A percentile compares a stretch with the other conserved stretches of the same genome.
Evolutionary conservation across 345 rosid species (phyloP).

Genomic region (Luvunga scandens): DNA sequence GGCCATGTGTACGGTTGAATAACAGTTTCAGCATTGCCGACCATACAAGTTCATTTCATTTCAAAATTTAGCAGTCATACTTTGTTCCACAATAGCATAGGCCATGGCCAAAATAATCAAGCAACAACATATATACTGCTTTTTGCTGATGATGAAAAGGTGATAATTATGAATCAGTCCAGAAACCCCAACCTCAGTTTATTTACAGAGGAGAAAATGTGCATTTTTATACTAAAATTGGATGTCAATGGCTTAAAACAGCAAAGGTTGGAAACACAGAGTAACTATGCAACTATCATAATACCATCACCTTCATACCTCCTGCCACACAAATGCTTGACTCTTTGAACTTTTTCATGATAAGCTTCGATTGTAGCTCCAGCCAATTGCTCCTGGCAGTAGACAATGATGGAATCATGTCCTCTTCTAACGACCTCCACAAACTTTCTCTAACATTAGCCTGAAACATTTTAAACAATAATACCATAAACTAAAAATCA

Average conservation of each 20-base stretch:
- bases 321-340: constrained; percentile 93
- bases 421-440: constrained; percentile 92
- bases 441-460: constrained; percentile 66
- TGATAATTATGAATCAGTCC: not conserved
- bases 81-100: not conserved
- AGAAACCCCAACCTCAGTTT: not conserved
- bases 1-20: not conserved
- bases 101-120: not conserved
- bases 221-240: not conserved
- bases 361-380: constrained; percentile 81
- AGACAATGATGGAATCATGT: constrained; percentile 72
- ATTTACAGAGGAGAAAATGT: not conserved
- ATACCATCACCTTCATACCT: constrained; percentile 66
- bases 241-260: not conserved
- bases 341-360: constrained; percentile 60
- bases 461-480: constrained; percentile 35
- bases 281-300: constrained; percentile 11
- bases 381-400: constrained; percentile 84
- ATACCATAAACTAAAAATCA: constrained; percentile 12
- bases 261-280: not conserved
- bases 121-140: not conserved
- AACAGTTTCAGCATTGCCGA: not conserved
- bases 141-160: not conserved
- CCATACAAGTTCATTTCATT: not conserved
- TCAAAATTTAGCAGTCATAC: not conserved